Percentiles rank a stretch among this genome's conserved stretches.
These are phyloP conservation scores for Raphanus hybrid DNA, from an alignment of 441 rosid genomes.

Conservation along the genomic window DNA sequence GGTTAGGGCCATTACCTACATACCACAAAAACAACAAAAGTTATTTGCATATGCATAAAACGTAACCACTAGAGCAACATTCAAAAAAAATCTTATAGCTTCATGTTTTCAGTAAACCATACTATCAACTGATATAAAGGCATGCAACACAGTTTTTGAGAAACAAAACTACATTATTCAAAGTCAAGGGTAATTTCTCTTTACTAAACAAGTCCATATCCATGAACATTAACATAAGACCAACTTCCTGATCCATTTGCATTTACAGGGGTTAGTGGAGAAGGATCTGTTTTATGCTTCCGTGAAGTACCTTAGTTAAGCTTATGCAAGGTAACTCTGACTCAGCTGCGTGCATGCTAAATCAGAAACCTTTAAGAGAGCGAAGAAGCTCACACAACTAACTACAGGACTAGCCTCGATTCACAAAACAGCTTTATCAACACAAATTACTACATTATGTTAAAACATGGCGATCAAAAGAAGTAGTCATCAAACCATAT, in stretches of 20 bases:
- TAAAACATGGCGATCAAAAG: too few relatives aligned
- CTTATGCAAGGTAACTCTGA: background rate
- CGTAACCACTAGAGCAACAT: background rate
- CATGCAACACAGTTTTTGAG: background rate
- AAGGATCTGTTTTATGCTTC: background rate
- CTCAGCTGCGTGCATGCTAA: background rate
- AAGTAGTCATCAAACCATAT: too few relatives aligned
- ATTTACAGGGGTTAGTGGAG: too few relatives aligned
- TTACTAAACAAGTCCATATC: too few relatives aligned
- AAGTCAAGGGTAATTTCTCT: too few relatives aligned
- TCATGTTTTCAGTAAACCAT: constrained; percentile 11
- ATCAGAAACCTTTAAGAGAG: background rate
- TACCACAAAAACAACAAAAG: constrained; percentile 27
- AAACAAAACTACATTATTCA: too few relatives aligned
- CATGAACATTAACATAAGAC: too few relatives aligned
- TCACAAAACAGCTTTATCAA: background rate
- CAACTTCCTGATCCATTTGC: too few relatives aligned
- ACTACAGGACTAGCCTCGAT: background rate
- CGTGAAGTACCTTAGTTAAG: background rate
- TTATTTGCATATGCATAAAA: constrained; percentile 8
- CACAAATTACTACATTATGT: too few relatives aligned
- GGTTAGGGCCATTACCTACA: constrained; percentile 83
- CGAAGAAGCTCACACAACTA: background rate
- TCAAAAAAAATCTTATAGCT: background rate
- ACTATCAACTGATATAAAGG: background rate